Conservation (phyloP, 129 eudicot species). For the carrot (Daucus carota) region DNA sequence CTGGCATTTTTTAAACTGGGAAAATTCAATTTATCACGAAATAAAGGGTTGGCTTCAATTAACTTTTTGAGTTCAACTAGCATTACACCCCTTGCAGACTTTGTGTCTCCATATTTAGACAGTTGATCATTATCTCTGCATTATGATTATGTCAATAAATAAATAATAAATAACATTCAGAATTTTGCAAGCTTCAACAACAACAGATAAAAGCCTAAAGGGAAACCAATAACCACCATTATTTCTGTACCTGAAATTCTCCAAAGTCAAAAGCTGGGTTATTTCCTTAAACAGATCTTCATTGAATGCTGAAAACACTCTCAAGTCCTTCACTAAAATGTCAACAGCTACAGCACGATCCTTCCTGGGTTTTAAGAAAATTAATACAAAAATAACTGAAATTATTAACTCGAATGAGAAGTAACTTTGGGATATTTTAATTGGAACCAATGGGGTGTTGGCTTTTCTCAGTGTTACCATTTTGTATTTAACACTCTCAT, state of each 20-base stretch:
- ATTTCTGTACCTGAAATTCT: conserved; percentile 48
- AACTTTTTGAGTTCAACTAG: conserved; percentile 39
- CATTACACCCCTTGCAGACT: conserved; percentile 40
- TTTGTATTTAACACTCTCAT: too few species aligned
- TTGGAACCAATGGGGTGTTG: too few species aligned
- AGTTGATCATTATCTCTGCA: conserved; percentile 57
- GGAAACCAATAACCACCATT: not conserved
- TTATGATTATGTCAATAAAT: not conserved
- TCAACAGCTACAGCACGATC: conserved; percentile 10
- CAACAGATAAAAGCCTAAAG: not conserved
- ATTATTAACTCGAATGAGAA: not conserved
- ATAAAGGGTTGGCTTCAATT: conserved; percentile 50
- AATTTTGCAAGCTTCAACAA: not conserved
- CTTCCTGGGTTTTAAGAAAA: not conserved
- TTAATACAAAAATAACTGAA: not conserved
- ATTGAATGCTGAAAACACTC: conserved; percentile 66
- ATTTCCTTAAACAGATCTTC: conserved; percentile 47
- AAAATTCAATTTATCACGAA: conserved; percentile 42
- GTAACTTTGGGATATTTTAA: not conserved
- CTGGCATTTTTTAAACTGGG: conserved; percentile 3
- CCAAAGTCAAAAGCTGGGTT: conserved; percentile 33
- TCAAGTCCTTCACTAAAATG: conserved; percentile 48
- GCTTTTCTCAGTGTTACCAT: too few species aligned
- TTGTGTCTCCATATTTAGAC: conserved; percentile 55
- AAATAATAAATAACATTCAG: not conserved